phyloP scores from a whole-genome alignment of 495 filamentous ascomycete species.

The Penicilliopsis zonata region DNA sequence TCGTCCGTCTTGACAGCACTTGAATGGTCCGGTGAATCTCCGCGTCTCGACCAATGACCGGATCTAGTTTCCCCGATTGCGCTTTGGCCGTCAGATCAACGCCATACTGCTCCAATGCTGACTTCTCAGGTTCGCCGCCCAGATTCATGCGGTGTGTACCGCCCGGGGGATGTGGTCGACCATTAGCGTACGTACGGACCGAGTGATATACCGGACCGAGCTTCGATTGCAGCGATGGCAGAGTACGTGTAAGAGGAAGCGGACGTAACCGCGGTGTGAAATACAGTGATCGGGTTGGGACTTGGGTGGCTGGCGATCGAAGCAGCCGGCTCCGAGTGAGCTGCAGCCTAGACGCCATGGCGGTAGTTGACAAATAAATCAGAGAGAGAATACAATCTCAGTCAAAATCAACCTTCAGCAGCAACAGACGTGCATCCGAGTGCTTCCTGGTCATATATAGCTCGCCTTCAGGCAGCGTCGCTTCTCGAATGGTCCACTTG shows the following conservation, averaged over 20 bases:
- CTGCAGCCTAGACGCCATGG: constrained; percentile 27
- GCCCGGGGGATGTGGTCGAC: constrained; percentile 73
- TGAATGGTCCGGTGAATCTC: constrained; percentile 94
- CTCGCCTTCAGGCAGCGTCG: constrained; percentile 12
- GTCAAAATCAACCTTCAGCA: background rate
- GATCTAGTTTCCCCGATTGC: constrained; percentile 82
- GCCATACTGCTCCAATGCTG: constrained; percentile 82
- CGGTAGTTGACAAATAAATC: constrained; percentile 1
- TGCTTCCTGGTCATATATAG: background rate
- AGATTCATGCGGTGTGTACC: constrained; percentile 90
- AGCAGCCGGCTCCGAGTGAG: constrained; percentile 20
- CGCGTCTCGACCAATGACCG: constrained; percentile 83
- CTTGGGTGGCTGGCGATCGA: constrained; percentile 11
- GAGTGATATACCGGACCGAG: constrained; percentile 5
- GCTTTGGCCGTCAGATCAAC: constrained; percentile 82
- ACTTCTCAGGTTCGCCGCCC: constrained; percentile 64
- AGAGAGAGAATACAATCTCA: background rate
- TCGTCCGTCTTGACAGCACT: constrained; percentile 81
- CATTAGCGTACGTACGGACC: constrained; percentile 57
- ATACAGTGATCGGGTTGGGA: constrained; percentile 10
- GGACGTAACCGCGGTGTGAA: constrained; percentile 11
- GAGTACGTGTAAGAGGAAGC: constrained; percentile 9
- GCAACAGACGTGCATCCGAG: background rate
- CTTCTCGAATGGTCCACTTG: constrained; percentile 35
- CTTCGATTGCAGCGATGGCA: constrained; percentile 6